A percentile compares a stretch with the other conserved stretches of the same genome.
phyloP scores from a whole-genome alignment of 2,329 filamentous ascomycete species.

The Aspergillus sp. region DNA sequence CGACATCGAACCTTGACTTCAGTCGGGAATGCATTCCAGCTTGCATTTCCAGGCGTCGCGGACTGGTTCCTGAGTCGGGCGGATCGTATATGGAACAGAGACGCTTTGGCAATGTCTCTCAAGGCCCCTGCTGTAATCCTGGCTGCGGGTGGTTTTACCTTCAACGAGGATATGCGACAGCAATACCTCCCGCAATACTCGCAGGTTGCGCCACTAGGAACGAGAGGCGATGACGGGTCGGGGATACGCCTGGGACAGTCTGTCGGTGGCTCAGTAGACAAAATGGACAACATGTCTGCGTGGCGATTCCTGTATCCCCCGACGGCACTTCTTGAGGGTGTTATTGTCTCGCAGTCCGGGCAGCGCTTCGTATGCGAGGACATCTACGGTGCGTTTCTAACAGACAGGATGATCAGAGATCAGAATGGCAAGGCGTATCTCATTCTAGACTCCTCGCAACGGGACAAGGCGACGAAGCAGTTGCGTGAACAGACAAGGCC shows the following conservation, averaged over 20 bases:
- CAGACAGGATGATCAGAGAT: not conserved
- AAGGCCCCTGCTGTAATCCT: not conserved
- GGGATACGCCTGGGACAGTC: not conserved
- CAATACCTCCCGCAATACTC: not conserved
- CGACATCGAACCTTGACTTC: not conserved
- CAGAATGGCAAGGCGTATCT: not conserved
- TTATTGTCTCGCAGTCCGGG: not conserved
- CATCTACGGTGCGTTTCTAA: not conserved
- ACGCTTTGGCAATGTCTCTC: not conserved
- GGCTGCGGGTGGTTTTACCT: not conserved
- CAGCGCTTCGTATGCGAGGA: not conserved
- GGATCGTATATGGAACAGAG: not conserved
- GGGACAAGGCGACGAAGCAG: not conserved
- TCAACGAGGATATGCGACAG: not conserved
- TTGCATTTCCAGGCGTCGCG: not conserved
- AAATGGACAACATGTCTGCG: not conserved
- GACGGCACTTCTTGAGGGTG: not conserved
- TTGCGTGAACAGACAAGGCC: not conserved
- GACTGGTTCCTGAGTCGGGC: not conserved
- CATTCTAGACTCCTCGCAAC: not conserved
- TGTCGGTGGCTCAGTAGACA: not conserved
- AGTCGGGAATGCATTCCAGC: not conserved
- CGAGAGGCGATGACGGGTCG: not conserved
- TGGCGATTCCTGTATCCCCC: not conserved
- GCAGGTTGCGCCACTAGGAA: not conserved